A percentile compares a stretch with the other conserved stretches of the same genome.
phyloP scores from a whole-genome alignment of 2,329 filamentous ascomycete genomes.

The Neocatenulostroma microsporum region DNA sequence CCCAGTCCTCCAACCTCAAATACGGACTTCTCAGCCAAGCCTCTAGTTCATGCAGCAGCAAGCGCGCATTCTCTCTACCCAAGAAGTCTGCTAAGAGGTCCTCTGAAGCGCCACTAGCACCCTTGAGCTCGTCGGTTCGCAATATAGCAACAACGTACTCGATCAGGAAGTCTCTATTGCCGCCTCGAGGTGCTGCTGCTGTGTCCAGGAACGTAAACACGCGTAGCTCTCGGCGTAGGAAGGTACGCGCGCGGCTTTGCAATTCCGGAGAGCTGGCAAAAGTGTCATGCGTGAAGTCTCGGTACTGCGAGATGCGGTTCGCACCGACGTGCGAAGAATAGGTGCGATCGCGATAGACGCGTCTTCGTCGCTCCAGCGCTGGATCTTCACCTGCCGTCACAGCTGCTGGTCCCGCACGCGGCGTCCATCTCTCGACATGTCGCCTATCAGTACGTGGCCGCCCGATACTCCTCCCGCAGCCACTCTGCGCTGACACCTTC shows the following conservation, averaged over 20 bases:
- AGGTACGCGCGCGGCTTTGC: conserved; percentile 67
- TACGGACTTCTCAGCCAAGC: conserved; percentile 79
- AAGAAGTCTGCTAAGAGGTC: conserved; percentile 71
- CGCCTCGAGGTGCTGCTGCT: conserved; percentile 18
- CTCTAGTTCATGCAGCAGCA: conserved; percentile 80
- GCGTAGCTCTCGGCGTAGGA: conserved; percentile 73
- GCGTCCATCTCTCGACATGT: conserved; percentile 4
- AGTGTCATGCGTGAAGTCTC: conserved; percentile 59
- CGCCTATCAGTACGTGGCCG: background rate
- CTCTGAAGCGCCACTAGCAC: conserved; percentile 68
- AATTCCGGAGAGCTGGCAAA: conserved; percentile 60
- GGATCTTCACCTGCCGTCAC: conserved; percentile 12
- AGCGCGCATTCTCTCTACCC: conserved; percentile 60
- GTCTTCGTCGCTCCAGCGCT: conserved; percentile 54
- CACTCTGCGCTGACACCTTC: background rate
- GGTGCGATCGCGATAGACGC: conserved; percentile 63
- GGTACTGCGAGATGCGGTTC: conserved; percentile 69
- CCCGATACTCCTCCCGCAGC: background rate
- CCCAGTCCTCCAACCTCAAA: conserved; percentile 65
- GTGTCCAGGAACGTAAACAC: conserved; percentile 67
- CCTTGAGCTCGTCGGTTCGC: conserved; percentile 74
- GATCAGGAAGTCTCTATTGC: conserved; percentile 60
- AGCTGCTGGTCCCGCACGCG: background rate
- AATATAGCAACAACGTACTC: conserved; percentile 80
- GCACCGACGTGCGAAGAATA: conserved; percentile 77